Percentiles rank a stretch among this genome's conserved stretches.
Conservation (phyloP, 2,329 filamentous ascomycete species). For the Paracamarosporium sp. region DNA sequence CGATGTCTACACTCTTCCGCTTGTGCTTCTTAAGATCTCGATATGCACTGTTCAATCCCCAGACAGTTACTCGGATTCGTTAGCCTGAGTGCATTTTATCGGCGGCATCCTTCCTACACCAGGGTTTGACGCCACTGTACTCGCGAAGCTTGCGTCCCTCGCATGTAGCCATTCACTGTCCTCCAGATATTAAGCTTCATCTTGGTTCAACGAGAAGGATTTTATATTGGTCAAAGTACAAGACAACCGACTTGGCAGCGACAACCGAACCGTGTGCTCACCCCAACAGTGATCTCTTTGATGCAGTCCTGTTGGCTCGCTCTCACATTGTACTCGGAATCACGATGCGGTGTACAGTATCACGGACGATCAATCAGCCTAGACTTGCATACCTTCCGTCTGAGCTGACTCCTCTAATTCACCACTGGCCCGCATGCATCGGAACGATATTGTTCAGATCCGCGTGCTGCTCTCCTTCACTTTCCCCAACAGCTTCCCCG, state of each 20-base stretch:
- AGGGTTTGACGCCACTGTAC: constrained; percentile 4
- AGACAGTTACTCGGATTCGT: not conserved
- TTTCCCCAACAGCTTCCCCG: constrained; percentile 23
- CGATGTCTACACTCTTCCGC: not conserved
- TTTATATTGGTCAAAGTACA: not conserved
- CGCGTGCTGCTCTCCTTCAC: not conserved
- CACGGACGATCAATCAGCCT: not conserved
- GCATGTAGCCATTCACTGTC: constrained; percentile 10
- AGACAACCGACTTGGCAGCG: constrained; percentile 23
- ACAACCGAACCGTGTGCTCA: not conserved
- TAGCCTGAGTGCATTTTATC: not conserved
- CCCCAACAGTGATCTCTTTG: not conserved
- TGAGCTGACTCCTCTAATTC: not conserved
- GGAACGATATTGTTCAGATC: not conserved
- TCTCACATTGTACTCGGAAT: not conserved
- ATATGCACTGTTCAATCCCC: not conserved
- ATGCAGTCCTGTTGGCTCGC: not conserved
- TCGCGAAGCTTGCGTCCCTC: constrained; percentile 1
- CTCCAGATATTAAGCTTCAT: constrained; percentile 21
- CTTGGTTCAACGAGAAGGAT: constrained; percentile 9
- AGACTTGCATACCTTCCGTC: not conserved
- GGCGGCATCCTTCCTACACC: constrained; percentile 12
- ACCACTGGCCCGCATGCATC: not conserved
- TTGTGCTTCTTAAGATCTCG: not conserved
- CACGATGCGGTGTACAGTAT: not conserved